Evolutionary conservation across 495 filamentous ascomycete genomes (phyloP), one percentile per base, ranked within the genome.

Genomic region (Xylona heveae): DNA sequence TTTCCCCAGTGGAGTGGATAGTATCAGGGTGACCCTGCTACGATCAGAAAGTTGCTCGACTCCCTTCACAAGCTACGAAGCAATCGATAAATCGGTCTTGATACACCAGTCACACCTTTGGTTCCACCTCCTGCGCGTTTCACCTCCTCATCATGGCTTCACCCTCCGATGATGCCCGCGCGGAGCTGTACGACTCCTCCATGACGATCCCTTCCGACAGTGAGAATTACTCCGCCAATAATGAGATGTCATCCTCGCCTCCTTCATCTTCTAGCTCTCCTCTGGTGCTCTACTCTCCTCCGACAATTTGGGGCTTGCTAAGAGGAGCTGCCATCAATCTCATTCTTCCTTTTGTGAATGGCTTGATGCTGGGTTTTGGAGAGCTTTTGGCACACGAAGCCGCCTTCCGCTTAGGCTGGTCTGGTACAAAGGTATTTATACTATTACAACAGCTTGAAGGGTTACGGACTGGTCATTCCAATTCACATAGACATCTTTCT

Each of bases 341-440:
- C 5, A 37, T 99, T 0, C 58, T 99, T 2, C 88, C 88, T 0
- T 99, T 99, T 39, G 69, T 99, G 43, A 99, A 99, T 53, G 88
- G 88, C 14, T 62, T 99, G 54, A 99, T 99, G 88, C 56, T 99
- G 34, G 88, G 88, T 4, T 92, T 99, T 46, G 88, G 88, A 15
- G 88, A 99, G 54, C 57, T 99, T 23, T 75, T 95, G 48, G 88
- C 88, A 33, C 84, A 99, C 48, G 88, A 99, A 55, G 68, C 78
- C 7, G 88, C 88, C 8, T 97, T 84, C 46, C 62, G 82, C 41
- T 58, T 92, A 34, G 88, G 88, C 28, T 97, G 88, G 88, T 71
- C 76, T 24, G 71, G 73, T 30, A 94, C 88, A 40, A 84, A 83
- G 69, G 88, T 94, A 66, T 30, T 10, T 20, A 37, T 17, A 17